Conservation (phyloP, 495 filamentous ascomycete genomes). For the Aspergillus wentii region DNA sequence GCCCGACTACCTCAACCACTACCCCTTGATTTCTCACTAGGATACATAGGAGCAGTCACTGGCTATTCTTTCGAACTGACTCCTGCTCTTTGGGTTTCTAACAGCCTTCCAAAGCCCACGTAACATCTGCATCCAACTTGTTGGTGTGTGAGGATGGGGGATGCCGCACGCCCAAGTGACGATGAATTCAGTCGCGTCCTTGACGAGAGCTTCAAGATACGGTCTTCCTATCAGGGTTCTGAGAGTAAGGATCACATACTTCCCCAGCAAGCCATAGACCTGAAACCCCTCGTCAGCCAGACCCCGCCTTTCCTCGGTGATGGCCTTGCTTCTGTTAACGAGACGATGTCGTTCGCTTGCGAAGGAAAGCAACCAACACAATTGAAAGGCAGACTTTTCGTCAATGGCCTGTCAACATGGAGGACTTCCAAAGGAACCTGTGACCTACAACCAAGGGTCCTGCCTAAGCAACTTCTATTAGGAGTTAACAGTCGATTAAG, state of each 20-base stretch:
- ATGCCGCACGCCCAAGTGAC: constrained; percentile 17
- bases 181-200: constrained; percentile 13
- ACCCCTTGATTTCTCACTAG: too few species aligned
- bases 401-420: constrained; percentile 19
- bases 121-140: too few species aligned
- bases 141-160: too few species aligned
- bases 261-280: constrained; percentile 10
- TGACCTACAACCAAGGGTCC: constrained; percentile 11
- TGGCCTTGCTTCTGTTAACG: constrained; percentile 5
- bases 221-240: constrained; percentile 14
- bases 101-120: too few species aligned
- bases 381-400: constrained; percentile 8
- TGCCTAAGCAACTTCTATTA: constrained; percentile 14
- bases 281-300: constrained; percentile 9
- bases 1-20: too few species aligned
- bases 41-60: too few species aligned
- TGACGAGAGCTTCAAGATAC: constrained; percentile 15
- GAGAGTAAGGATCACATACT: constrained; percentile 5
- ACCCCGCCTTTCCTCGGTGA: constrained; percentile 19
- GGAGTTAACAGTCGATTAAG: constrained; percentile 6
- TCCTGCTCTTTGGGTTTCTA: too few species aligned
- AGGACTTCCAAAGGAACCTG: constrained; percentile 14
- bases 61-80: too few species aligned
- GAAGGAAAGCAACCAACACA: constrained; percentile 9
- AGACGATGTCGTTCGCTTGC: constrained; percentile 13